A percentile compares a stretch with the other conserved stretches of the same genome.
Conservation (phyloP, 1,139 yeast species). For the Pichiaceae sp. region DNA sequence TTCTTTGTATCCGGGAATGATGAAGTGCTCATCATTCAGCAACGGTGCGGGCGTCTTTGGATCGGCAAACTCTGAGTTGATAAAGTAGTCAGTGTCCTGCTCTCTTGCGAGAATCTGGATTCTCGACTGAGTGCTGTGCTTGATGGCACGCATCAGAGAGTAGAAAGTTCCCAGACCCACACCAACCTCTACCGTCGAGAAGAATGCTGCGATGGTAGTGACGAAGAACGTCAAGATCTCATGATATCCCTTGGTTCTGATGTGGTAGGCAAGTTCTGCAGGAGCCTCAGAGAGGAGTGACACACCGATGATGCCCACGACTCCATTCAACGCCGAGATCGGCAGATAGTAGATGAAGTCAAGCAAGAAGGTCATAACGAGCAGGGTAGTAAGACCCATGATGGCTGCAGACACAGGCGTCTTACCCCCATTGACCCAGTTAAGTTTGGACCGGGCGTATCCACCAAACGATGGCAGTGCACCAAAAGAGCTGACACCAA, state of each 20-base stretch:
- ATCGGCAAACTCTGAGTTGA: conserved; percentile 59
- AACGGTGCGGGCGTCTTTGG: conserved; percentile 6
- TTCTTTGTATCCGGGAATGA: conserved; percentile 25
- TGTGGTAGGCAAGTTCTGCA: conserved; percentile 64
- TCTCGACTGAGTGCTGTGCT: conserved; percentile 79
- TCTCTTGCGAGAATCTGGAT: conserved; percentile 82
- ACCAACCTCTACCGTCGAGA: conserved; percentile 85
- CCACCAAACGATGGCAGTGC: conserved; percentile 95
- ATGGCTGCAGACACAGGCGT: conserved; percentile 79
- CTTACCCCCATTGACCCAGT: conserved; percentile 77
- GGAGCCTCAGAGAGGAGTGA: conserved; percentile 85
- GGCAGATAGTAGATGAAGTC: conserved; percentile 70
- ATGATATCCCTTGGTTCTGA: conserved; percentile 64
- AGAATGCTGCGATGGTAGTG: conserved; percentile 64
- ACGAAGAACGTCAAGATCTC: conserved; percentile 69
- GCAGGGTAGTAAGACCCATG: conserved; percentile 65
- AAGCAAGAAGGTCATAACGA: conserved; percentile 56
- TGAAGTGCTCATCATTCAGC: conserved; percentile 10
- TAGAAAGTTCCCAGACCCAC: conserved; percentile 78
- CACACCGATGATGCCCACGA: conserved; percentile 73
- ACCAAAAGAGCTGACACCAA: conserved; percentile 61
- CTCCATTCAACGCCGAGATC: conserved; percentile 70
- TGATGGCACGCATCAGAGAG: conserved; percentile 71
- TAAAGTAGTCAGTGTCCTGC: conserved; percentile 68
- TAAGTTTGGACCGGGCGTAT: conserved; percentile 86